These are phyloP conservation scores for Chrysanthemum makinoi DNA, from an alignment of 129 eudicot genomes.

Conservation along the genomic window DNA sequence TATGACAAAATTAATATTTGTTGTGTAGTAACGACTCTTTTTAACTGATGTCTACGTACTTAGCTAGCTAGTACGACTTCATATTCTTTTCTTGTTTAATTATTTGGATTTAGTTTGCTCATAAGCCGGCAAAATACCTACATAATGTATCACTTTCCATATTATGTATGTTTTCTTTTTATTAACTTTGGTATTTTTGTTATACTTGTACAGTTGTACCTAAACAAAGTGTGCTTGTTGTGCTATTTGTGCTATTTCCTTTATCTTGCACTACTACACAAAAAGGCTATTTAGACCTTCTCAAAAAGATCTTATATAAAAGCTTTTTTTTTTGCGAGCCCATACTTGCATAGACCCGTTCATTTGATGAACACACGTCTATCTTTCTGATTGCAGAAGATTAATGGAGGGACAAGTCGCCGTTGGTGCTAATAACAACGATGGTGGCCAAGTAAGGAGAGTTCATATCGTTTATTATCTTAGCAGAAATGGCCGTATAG, in stretches of 20 bases:
- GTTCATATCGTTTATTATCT: constrained; percentile 61
- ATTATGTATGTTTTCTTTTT: not conserved
- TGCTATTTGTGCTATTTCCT: not conserved
- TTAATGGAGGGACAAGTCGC: constrained; percentile 46
- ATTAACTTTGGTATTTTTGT: not conserved
- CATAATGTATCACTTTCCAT: not conserved
- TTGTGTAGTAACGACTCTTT: not conserved
- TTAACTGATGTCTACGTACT: no score
- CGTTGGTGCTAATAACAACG: not conserved
- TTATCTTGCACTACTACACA: not conserved
- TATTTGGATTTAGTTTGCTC: not conserved
- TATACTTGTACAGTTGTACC: not conserved
- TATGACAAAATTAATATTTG: not conserved
- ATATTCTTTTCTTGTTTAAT: not conserved
- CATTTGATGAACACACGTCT: no score
- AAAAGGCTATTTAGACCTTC: no score
- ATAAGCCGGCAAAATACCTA: constrained; percentile 6
- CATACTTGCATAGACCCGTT: no score
- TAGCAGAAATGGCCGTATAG: constrained; percentile 53
- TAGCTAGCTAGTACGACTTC: not conserved
- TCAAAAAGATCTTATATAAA: no score
- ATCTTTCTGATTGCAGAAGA: constrained; percentile 26
- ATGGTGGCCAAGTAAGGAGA: constrained; percentile 42
- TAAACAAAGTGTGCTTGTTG: not conserved
- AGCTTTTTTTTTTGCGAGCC: no score